Evolutionary conservation across 1,284 basidiomycete species (phyloP).

Genomic region (Leccinum solheimii): DNA sequence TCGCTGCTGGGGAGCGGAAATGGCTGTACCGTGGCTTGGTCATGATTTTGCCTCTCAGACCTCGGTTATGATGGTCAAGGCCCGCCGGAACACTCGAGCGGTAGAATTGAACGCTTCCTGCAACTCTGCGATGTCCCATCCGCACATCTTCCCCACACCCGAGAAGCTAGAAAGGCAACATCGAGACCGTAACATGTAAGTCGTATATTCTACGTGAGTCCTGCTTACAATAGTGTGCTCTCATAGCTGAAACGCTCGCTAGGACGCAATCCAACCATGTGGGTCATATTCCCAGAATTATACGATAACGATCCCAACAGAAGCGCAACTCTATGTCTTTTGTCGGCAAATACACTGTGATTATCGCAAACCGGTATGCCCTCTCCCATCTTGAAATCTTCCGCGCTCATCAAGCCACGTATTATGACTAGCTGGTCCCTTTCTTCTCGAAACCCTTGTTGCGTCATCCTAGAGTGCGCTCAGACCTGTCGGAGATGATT

Average conservation of each 20-base stretch:
- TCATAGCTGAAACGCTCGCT: slow-evolving; percentile 16
- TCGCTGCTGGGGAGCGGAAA: slow-evolving; percentile 96
- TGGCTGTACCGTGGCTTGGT: slow-evolving; percentile 98
- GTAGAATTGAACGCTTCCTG: slow-evolving; percentile 94
- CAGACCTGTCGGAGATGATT: slow-evolving; percentile 83
- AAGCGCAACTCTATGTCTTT: slow-evolving; percentile 82
- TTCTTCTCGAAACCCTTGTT: slow-evolving; percentile 98
- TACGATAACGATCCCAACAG: slow-evolving; percentile 2
- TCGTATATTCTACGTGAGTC: slow-evolving; percentile 90
- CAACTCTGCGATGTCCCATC: slow-evolving; percentile 97
- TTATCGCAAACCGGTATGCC: slow-evolving; percentile 86
- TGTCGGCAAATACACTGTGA: slow-evolving; percentile 94
- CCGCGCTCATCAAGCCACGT: slow-evolving; percentile 1
- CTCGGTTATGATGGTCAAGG: slow-evolving; percentile 91
- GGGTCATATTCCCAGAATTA: slow-evolving; percentile 6
- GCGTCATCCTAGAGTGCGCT: slow-evolving; percentile 91
- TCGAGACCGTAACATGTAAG: slow-evolving; percentile 99
- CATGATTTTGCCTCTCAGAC: slow-evolving; percentile 89
- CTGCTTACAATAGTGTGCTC: not conserved
- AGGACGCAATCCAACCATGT: slow-evolving; percentile 91
- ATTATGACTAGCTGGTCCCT: slow-evolving; percentile 63
- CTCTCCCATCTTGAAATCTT: not conserved
- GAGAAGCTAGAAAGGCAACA: slow-evolving; percentile 95
- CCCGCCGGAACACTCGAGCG: slow-evolving; percentile 93
- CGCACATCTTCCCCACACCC: slow-evolving; percentile 83